A percentile compares a stretch with the other conserved stretches of the same genome.
phyloP scores from a whole-genome alignment of 768 basidiomycete genomes.

The Leccinellum rugosiceps region DNA sequence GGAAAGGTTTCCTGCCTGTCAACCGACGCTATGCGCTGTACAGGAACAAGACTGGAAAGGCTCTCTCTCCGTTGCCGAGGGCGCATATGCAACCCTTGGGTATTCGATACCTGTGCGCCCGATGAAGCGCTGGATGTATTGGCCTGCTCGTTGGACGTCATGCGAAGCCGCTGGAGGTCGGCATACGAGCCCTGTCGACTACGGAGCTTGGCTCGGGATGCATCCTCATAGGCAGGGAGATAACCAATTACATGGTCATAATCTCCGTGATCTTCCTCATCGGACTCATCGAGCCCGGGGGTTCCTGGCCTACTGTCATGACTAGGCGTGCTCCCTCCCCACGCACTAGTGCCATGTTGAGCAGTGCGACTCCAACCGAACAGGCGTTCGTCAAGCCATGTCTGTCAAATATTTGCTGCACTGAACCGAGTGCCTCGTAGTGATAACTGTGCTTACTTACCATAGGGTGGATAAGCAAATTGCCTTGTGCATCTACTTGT shows the following conservation, averaged over 20 bases:
- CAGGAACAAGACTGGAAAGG: conserved; percentile 60
- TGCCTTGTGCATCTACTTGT: conserved; percentile 82
- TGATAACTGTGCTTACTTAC: conserved; percentile 34
- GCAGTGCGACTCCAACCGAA: conserved; percentile 89
- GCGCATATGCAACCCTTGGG: conserved; percentile 45
- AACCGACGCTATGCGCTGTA: conserved; percentile 59
- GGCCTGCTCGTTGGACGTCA: conserved; percentile 23
- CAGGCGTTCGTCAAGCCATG: conserved; percentile 90
- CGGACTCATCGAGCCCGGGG: conserved; percentile 76
- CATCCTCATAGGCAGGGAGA: conserved; percentile 51
- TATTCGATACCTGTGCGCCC: conserved; percentile 25
- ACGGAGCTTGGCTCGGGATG: conserved; percentile 41
- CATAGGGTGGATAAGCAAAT: conserved; percentile 87
- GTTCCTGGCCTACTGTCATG: conserved; percentile 66
- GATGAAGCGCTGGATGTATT: conserved; percentile 11
- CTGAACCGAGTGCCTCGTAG: neutral
- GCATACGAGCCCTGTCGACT: conserved; percentile 76
- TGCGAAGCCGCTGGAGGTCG: conserved; percentile 70
- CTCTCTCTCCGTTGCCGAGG: conserved; percentile 59
- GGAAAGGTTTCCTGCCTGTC: conserved; percentile 57
- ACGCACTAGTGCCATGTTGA: conserved; percentile 79
- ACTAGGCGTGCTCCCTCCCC: conserved; percentile 58
- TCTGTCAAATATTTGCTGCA: conserved; percentile 32
- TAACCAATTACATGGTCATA: conserved; percentile 85
- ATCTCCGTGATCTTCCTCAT: conserved; percentile 87